A percentile compares a stretch with the other conserved stretches of the same genome.
Evolutionary conservation across 495 filamentous ascomycete species (phyloP).

Genomic region (Podospora bellae-mahoneyi): DNA sequence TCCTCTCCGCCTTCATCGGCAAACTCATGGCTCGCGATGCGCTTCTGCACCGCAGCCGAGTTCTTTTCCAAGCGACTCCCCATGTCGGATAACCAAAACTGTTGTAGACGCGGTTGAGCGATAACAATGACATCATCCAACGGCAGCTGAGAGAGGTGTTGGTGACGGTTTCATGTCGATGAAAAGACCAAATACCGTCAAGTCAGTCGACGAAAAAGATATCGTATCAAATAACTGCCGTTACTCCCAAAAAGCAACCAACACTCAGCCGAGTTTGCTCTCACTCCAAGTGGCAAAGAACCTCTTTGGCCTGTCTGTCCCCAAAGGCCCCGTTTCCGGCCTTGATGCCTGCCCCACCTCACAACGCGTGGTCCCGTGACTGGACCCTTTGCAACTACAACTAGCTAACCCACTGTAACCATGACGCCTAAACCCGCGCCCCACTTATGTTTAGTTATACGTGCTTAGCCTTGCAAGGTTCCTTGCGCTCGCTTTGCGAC

Average conservation of each 20-base stretch:
- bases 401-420: not conserved
- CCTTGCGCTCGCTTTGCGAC: not conserved
- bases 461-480: not conserved
- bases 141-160: not conserved
- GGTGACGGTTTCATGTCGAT: not conserved
- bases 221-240: not conserved
- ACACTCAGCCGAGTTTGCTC: not conserved
- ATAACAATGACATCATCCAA: slow-evolving; percentile 22
- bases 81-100: slow-evolving; percentile 52
- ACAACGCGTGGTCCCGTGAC: slow-evolving; percentile 14
- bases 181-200: not conserved
- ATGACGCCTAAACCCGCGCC: not conserved
- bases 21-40: slow-evolving; percentile 68
- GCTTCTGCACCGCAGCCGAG: slow-evolving; percentile 73
- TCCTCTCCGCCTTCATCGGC: slow-evolving; percentile 77
- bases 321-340: not conserved
- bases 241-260: not conserved
- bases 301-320: not conserved
- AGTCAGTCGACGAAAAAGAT: not conserved
- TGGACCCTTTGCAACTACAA: not conserved
- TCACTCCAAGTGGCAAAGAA: not conserved
- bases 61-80: slow-evolving; percentile 73
- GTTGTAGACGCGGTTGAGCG: slow-evolving; percentile 1
- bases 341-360: not conserved
- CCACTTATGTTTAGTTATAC: not conserved